Evolutionary conservation across 768 basidiomycete genomes (phyloP).

Genomic region (Leccinum variicolor): DNA sequence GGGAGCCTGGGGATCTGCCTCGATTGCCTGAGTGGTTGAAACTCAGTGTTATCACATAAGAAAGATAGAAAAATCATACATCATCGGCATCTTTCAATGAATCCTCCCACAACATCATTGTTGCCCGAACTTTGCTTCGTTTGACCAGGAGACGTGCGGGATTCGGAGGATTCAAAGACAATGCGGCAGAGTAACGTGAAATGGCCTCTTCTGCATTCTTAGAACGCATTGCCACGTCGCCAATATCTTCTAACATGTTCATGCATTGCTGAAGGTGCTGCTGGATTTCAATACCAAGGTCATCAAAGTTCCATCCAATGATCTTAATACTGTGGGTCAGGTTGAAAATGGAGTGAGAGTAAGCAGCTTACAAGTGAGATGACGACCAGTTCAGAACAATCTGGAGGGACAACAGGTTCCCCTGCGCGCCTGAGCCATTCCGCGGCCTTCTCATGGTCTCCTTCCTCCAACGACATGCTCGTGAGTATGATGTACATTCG

Average conservation of each 20-base stretch:
- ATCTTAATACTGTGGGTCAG: background rate
- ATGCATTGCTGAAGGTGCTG: background rate
- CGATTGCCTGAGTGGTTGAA: background rate
- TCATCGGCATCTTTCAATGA: slow-evolving; percentile 1
- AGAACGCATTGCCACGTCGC: background rate
- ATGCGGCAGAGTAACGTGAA: too few relatives aligned
- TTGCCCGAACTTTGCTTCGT: slow-evolving; percentile 1
- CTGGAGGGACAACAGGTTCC: too few relatives aligned
- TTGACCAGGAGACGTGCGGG: slow-evolving; percentile 1
- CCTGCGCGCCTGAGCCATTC: too few relatives aligned
- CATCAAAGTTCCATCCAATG: slow-evolving; percentile 12
- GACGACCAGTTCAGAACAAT: background rate
- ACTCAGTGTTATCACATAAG: background rate
- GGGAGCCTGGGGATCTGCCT: background rate
- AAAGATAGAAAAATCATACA: too few relatives aligned
- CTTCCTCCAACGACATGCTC: background rate
- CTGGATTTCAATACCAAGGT: background rate
- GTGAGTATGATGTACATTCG: slow-evolving; percentile 4
- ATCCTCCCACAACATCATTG: background rate
- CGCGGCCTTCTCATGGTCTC: background rate
- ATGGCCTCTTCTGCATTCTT: background rate
- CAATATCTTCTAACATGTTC: background rate
- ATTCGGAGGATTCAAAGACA: background rate
- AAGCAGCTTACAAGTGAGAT: slow-evolving; percentile 8
- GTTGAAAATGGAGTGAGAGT: too few relatives aligned